Evolutionary conservation across 441 rosid genomes (phyloP), one percentile per base, ranked within the genome.

Genomic region (Gossypium schwendimanii): DNA sequence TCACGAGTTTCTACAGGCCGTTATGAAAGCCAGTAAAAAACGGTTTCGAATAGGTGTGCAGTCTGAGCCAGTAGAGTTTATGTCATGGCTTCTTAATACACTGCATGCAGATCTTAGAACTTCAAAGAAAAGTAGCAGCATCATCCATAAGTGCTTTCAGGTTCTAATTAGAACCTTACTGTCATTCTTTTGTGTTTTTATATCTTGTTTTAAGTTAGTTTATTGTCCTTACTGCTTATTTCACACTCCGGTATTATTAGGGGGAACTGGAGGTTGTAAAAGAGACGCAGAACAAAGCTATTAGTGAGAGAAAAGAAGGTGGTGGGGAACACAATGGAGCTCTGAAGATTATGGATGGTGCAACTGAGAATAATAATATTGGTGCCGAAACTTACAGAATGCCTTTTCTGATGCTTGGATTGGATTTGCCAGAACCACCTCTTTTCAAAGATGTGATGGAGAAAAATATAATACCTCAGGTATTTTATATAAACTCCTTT

Each of bases 361-460:
- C 80, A 72, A 36, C 63, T 78, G 80, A 70, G 66, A 71, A 52
- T 50, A 69, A 41, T 14, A 75, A 49, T 65, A 70, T 73, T 73
- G 65, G 73, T 15, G 73, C 77, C 45, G 97, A 91, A 79, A 79
- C 85, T 31, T 91, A 88, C 75, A 88, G 88, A 81, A 91, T 91
- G 97, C 88, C 94, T 21, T 92, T 91, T 84, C 79, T 92, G 81
- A 92, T 94, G 98, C 97, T 94, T 80, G 96, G 97, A 33, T 83
- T 94, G 70, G 98, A 94, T 86, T 86, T 94, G 81, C 98, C 98
- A n/a, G 97, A 97, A 21, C 97, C 97, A 1, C 97, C 97, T 54
- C 89, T 94, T 71, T 92, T 92, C 82, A 85, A 88, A 84, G 98
- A 94, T 70, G 97, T 92, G 75, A 90, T 92, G 98, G 98, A 94